phyloP scores from a whole-genome alignment of 768 basidiomycete genomes.

The Hygrophoropsis aurantiaca region DNA sequence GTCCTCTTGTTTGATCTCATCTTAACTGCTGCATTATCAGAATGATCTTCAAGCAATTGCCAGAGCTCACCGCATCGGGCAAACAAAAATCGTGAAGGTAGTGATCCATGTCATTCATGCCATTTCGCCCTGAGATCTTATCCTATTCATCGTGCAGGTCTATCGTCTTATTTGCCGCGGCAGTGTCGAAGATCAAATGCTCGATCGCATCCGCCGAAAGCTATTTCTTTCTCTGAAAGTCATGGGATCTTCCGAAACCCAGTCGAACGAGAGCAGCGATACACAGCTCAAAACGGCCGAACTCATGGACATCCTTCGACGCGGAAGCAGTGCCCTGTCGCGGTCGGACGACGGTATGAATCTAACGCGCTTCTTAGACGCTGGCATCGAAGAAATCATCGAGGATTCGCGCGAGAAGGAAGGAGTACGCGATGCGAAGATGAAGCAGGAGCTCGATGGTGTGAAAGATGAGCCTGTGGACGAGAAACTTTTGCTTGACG shows the following conservation, averaged over 20 bases:
- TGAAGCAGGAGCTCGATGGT: constrained; percentile 38
- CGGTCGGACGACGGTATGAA: constrained; percentile 37
- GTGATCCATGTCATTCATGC: not conserved
- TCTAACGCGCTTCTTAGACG: constrained; percentile 43
- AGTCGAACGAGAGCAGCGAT: constrained; percentile 20
- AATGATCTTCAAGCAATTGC: constrained; percentile 88
- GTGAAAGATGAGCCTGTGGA: constrained; percentile 17
- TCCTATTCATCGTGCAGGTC: constrained; percentile 39
- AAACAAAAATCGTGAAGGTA: constrained; percentile 69
- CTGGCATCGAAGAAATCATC: constrained; percentile 45
- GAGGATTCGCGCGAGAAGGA: constrained; percentile 45
- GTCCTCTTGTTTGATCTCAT: no score
- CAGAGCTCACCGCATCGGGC: constrained; percentile 79
- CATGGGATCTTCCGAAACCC: constrained; percentile 42
- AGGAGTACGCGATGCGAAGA: constrained; percentile 40
- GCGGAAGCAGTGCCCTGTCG: constrained; percentile 56
- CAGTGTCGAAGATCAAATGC: constrained; percentile 76
- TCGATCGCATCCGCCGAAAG: constrained; percentile 70
- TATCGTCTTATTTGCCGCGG: constrained; percentile 68
- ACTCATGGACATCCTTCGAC: constrained; percentile 55
- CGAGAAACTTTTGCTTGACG: constrained; percentile 35
- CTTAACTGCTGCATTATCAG: constrained; percentile 35
- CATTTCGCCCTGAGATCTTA: not conserved
- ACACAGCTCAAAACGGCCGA: constrained; percentile 41
- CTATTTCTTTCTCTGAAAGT: constrained; percentile 65